These are phyloP conservation scores for Earliella scabrosa DNA, from an alignment of 1,284 basidiomycete species.

Conservation along the genomic window DNA sequence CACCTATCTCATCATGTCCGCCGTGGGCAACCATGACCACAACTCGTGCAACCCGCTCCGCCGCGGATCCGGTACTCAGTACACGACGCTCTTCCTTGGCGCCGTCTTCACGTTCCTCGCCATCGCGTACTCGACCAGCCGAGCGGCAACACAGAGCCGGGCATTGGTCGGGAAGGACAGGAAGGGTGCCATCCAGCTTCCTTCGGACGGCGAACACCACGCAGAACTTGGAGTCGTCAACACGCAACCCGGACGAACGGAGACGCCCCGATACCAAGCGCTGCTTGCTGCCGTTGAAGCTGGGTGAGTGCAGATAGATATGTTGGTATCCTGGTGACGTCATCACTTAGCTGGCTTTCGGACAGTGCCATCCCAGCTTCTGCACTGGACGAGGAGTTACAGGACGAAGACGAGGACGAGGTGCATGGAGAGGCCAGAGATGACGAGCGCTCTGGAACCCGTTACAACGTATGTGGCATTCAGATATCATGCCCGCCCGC, in stretches of 20 bases:
- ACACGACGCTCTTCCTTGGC: conserved; percentile 89
- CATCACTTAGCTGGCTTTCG: background rate
- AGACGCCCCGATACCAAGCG: conserved; percentile 93
- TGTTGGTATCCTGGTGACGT: background rate
- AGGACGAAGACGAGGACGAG: conserved; percentile 78
- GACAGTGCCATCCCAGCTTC: conserved; percentile 89
- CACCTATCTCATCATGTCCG: conserved; percentile 94
- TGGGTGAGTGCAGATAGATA: conserved; percentile 54
- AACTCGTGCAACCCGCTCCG: conserved; percentile 89
- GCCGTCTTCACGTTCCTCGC: conserved; percentile 97
- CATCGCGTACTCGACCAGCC: conserved; percentile 95
- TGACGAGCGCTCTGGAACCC: conserved; percentile 95
- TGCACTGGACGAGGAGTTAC: conserved; percentile 84
- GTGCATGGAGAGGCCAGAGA: conserved; percentile 77
- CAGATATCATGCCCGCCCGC: background rate
- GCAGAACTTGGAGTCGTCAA: conserved; percentile 78
- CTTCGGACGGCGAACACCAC: conserved; percentile 57
- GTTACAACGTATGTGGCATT: conserved; percentile 81
- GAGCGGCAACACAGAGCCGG: conserved; percentile 94
- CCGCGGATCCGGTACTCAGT: conserved; percentile 69
- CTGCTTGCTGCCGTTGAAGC: conserved; percentile 95
- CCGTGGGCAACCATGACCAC: conserved; percentile 91
- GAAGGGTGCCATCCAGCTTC: conserved; percentile 65
- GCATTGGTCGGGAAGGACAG: conserved; percentile 85
- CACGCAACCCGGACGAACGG: conserved; percentile 85